Evolutionary conservation across 2,329 filamentous ascomycete species (phyloP), one percentile per base, ranked within the genome.

Genomic region (Aspergillus udagawae): DNA sequence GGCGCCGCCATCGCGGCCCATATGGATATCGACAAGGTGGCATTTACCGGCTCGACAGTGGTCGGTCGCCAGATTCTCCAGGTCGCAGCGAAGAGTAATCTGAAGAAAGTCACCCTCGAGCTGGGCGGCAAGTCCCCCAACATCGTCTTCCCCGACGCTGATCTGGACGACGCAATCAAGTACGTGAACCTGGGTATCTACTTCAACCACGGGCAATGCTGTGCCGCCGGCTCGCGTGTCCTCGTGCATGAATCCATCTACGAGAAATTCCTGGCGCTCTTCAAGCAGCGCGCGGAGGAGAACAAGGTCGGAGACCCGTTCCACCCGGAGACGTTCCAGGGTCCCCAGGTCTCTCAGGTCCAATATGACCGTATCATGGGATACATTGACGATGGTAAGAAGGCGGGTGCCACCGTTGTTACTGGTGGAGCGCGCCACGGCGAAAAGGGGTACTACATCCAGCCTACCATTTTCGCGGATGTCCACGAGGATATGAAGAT

Each of bases 331-430:
- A 92, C 89, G 63, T 93, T 92, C 88, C 90, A 93, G 79, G 90
- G 90, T 51, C 90, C 90, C 41, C 90, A 92, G 78, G 86, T 93
- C 70, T 90, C 87, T 63, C 81, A 92, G 78, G 78, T 92, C 52
- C 90, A 94, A 77, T 93, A 88, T 70, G 90, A 93, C 80, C 88
- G 89, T 66, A 91, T 93, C 79, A 92, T 93, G 90, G 81, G 68
- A 60, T 73, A 71, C 76, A 87, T 87, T 69, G 77, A 92, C 73
- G 78, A 83, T 63, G 86, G 86, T 58, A 86, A 87, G 77, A 77
- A 83, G 64, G 78, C 76, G n/a, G 86, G 86, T 69, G 86, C 86
- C 56, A 87, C 75, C 47, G 72, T 92, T 62, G 84, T 86, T 68
- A 82, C 79, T 52, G 86, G 86, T 65, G 86, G 86, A 69, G 87